Conservation (phyloP, 1,284 basidiomycete species). For the Fomitopsis palustris region DNA sequence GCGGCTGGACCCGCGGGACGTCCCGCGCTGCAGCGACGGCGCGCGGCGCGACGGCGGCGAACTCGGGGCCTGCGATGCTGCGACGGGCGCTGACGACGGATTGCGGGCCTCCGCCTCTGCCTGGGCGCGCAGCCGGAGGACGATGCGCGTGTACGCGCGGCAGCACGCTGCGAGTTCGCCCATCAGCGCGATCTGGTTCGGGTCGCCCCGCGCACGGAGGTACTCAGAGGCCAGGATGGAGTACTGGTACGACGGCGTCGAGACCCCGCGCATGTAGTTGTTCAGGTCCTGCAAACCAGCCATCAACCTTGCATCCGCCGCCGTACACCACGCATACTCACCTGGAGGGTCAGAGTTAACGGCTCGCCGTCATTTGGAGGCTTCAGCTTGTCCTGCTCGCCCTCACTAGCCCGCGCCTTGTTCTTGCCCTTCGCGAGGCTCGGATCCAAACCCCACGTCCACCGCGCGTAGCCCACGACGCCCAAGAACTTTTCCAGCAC, state of each 20-base stretch:
- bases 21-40: constrained; percentile 16
- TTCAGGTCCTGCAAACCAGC: constrained; percentile 55
- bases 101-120: constrained; percentile 50
- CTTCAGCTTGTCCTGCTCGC: not conserved
- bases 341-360: constrained; percentile 56
- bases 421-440: not conserved
- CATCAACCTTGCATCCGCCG: not conserved
- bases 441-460: constrained; percentile 39
- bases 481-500: constrained; percentile 64
- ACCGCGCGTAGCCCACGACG: constrained; percentile 66
- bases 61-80: constrained; percentile 26
- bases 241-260: constrained; percentile 69
- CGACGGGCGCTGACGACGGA: constrained; percentile 9
- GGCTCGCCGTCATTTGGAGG: constrained; percentile 46
- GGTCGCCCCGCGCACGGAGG: constrained; percentile 39
- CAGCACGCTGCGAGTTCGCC: constrained; percentile 39
- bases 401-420: not conserved
- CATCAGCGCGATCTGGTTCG: constrained; percentile 36
- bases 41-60: constrained; percentile 10
- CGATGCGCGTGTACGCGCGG: constrained; percentile 70
- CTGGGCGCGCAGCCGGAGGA: constrained; percentile 70
- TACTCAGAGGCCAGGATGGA: constrained; percentile 52
- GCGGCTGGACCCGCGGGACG: constrained; percentile 48
- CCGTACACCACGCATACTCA: constrained; percentile 24
- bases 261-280: constrained; percentile 74